Base-by-base conservation (phyloP, 176 grass and related monocot genomes). In the Tillandsia leiboldiana region DNA sequence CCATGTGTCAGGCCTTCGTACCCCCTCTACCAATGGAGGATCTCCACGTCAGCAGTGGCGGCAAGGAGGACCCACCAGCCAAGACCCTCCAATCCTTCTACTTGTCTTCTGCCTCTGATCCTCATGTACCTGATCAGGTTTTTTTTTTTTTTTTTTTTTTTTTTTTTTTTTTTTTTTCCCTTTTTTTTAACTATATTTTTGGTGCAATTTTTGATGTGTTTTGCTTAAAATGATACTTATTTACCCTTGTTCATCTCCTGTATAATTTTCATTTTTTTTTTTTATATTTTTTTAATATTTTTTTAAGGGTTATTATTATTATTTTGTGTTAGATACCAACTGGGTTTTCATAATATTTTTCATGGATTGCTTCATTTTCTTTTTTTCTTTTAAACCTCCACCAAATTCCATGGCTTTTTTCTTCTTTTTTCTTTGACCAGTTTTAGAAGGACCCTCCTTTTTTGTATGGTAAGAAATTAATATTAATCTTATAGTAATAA, bases 51-150 rank as follows among this genome's bases (percentile, higher is more conserved):
- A 69, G 68, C 27, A 48, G 13, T 33, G 50, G 64, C 13, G 70
- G 83, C 33, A 63, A 26, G 56, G 64, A 12, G 63, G 53, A 3
- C 10, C 49, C 75, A 23, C 53, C 27, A 12, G 27, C 2, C 64
- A 67, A 83, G 68, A 28, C 69, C 69, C 42, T 85, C 12, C 11
- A 78, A 62, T 81, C 82, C 23, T 97, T 90, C 82, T 72, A 82
- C 74, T 51, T 68, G 9, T 86, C 94, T 18, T 93, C 94, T 20
- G 94, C 74, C 7, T 71, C 79, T 23, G 84, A 97, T 69, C 73
- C 51, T 62, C 77, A 82, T 12, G 49, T 97, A 7, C 94, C 89
- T 0, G 80, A 87, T 72, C 79, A 97, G 94, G 85, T 87, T 50
- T 71, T n/a, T 1, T 20, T 20, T 20, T 20, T 20, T 20, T 20